Conservation (phyloP, 2,329 filamentous ascomycete species). For the Claviceps sp. region DNA sequence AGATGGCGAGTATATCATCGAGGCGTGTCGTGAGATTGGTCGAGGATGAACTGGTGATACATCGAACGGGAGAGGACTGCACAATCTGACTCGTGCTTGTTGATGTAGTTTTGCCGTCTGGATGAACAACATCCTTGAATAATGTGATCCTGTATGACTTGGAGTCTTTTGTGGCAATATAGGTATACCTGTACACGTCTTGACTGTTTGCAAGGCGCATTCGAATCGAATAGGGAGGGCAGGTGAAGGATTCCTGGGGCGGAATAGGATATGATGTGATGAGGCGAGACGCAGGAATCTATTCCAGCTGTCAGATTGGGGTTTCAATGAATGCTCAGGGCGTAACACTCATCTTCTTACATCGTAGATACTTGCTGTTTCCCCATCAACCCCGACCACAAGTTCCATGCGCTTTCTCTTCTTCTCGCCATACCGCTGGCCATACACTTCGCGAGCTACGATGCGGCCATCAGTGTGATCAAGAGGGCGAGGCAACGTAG, state of each 20-base stretch:
- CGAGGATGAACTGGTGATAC: slow-evolving; percentile 20
- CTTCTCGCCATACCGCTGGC: slow-evolving; percentile 41
- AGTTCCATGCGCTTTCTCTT: slow-evolving; percentile 52
- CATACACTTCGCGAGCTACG: slow-evolving; percentile 47
- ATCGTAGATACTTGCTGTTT: slow-evolving; percentile 53
- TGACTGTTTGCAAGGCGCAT: slow-evolving; percentile 33
- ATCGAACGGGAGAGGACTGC: slow-evolving; percentile 21
- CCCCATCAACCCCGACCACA: slow-evolving; percentile 50
- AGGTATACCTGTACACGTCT: slow-evolving; percentile 45
- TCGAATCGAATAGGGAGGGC: slow-evolving; percentile 45
- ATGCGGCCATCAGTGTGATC: slow-evolving; percentile 37
- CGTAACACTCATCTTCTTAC: slow-evolving; percentile 23
- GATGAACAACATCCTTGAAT: slow-evolving; percentile 43
- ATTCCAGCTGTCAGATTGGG: slow-evolving; percentile 2
- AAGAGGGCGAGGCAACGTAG: slow-evolving; percentile 44
- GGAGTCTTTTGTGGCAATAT: slow-evolving; percentile 39
- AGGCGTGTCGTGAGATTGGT: slow-evolving; percentile 12
- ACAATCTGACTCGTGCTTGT: slow-evolving; percentile 33
- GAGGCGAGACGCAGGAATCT: slow-evolving; percentile 48
- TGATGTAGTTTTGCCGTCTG: slow-evolving; percentile 37
- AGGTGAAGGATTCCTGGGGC: slow-evolving; percentile 50
- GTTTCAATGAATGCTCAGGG: no score
- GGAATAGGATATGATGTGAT: slow-evolving; percentile 55
- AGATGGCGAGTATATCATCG: slow-evolving; percentile 39
- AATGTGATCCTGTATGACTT: slow-evolving; percentile 39